phyloP scores from a whole-genome alignment of 352 stramenopile species.

The Pythium aquatile region DNA sequence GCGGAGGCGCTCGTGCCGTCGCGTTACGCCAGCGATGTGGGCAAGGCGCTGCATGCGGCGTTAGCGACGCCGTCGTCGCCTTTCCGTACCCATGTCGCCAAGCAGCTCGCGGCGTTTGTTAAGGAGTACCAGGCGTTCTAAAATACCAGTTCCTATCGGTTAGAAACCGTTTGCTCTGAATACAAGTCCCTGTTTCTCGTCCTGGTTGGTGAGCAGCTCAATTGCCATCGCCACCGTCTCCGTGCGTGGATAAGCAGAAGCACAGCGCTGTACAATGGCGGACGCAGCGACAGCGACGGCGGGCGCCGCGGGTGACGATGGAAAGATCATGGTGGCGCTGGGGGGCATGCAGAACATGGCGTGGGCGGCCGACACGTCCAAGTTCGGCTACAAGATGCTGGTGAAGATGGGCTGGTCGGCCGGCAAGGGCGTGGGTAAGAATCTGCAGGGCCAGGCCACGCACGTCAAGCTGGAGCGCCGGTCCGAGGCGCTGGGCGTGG shows the following conservation, averaged over 20 bases:
- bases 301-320: constrained; percentile 20
- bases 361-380: constrained; percentile 86
- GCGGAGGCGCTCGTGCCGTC: constrained; percentile 64
- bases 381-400: constrained; percentile 95
- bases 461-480: constrained; percentile 88
- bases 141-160: constrained; percentile 18
- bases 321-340: constrained; percentile 70
- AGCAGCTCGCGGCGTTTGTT: constrained; percentile 60
- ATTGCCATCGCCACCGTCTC: neutral
- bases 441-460: constrained; percentile 86
- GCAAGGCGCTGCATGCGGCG: constrained; percentile 68
- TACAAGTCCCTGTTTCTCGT: constrained; percentile 12
- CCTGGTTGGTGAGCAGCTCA: constrained; percentile 18
- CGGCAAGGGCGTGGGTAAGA: constrained; percentile 91
- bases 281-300: constrained; percentile 12
- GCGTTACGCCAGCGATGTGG: constrained; percentile 63
- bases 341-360: constrained; percentile 88
- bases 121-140: constrained; percentile 77
- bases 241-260: neutral
- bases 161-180: neutral
- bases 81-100: constrained; percentile 57
- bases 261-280: constrained; percentile 14
- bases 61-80: constrained; percentile 49
- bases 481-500: constrained; percentile 89
- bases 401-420: constrained; percentile 96